Evolutionary conservation across 208 protist genomes (phyloP).

Genomic region (Herpetomonas samuelpessoai): DNA sequence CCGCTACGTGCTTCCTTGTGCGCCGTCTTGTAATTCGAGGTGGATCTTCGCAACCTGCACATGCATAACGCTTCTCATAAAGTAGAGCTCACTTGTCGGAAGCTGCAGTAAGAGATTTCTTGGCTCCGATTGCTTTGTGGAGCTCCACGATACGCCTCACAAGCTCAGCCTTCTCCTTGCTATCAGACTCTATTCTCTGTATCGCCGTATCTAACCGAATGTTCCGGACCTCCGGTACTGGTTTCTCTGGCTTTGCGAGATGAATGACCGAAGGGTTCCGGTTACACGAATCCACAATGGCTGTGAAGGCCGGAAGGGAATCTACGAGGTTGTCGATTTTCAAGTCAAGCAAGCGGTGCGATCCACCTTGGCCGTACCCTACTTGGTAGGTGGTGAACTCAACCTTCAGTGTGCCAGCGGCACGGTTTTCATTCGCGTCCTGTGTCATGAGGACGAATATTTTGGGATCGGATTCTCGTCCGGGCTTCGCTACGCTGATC

Average conservation of each 20-base stretch:
- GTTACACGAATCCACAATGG: constrained; percentile 29
- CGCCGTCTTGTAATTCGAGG: no score
- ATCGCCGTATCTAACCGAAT: not conserved
- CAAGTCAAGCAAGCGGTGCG: constrained; percentile 19
- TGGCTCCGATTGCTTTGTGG: not conserved
- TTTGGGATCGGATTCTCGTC: not conserved
- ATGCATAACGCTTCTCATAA: no score
- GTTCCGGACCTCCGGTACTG: no score
- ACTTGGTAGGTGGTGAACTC: constrained; percentile 40
- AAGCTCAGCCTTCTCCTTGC: constrained; percentile 8
- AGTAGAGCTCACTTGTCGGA: no score
- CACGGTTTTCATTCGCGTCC: constrained; percentile 1
- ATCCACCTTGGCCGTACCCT: not conserved
- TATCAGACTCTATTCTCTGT: not conserved
- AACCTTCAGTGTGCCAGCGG: constrained; percentile 26
- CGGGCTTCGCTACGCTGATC: not conserved
- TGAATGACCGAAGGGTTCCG: constrained; percentile 17
- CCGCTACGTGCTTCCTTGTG: no score
- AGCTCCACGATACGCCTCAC: constrained; percentile 16
- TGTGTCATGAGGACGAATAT: constrained; percentile 45
- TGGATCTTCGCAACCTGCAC: no score
- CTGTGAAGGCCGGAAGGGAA: constrained; percentile 47
- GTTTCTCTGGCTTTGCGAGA: constrained; percentile 13
- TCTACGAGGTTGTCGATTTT: constrained; percentile 63
- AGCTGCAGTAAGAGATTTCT: no score